Conservation (phyloP, 495 filamentous ascomycete species). For the Penicillium waksmanii region DNA sequence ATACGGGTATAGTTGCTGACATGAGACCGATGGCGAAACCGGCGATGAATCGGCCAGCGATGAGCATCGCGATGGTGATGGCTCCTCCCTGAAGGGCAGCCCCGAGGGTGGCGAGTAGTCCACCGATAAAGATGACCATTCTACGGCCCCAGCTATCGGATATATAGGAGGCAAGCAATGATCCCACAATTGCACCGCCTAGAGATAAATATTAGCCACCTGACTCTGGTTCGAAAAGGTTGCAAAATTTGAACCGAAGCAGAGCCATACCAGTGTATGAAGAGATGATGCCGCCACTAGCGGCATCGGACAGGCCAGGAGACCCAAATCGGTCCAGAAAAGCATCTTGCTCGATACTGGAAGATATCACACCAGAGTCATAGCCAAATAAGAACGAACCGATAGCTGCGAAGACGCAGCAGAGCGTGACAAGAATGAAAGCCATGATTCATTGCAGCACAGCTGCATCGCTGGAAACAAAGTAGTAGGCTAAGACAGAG, state of each 20-base stretch:
- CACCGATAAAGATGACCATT: slow-evolving; percentile 53
- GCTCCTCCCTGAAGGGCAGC: slow-evolving; percentile 55
- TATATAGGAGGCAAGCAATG: slow-evolving; percentile 48
- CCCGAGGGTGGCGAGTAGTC: slow-evolving; percentile 48
- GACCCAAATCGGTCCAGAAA: slow-evolving; percentile 47
- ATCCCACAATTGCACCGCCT: slow-evolving; percentile 53
- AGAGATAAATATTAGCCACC: slow-evolving; percentile 8
- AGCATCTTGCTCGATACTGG: slow-evolving; percentile 47
- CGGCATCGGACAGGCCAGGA: slow-evolving; percentile 40
- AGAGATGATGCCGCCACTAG: slow-evolving; percentile 54
- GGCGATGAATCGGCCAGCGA: slow-evolving; percentile 55
- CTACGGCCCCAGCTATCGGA: slow-evolving; percentile 51
- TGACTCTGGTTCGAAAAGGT: slow-evolving; percentile 6
- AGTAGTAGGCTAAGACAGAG: neutral
- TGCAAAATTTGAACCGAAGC: neutral
- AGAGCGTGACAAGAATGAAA: slow-evolving; percentile 45
- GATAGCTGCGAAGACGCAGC: slow-evolving; percentile 59
- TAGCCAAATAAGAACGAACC: slow-evolving; percentile 63
- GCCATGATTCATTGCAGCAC: slow-evolving; percentile 27
- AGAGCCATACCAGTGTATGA: slow-evolving; percentile 45
- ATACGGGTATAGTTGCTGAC: slow-evolving; percentile 55
- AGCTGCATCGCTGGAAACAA: slow-evolving; percentile 14
- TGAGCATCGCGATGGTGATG: slow-evolving; percentile 54
- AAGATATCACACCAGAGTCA: slow-evolving; percentile 56
- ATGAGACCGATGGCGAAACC: slow-evolving; percentile 55